Conservation (phyloP, 225 moss, liverwort and hornwort species). For the Polytrichum commune region DNA sequence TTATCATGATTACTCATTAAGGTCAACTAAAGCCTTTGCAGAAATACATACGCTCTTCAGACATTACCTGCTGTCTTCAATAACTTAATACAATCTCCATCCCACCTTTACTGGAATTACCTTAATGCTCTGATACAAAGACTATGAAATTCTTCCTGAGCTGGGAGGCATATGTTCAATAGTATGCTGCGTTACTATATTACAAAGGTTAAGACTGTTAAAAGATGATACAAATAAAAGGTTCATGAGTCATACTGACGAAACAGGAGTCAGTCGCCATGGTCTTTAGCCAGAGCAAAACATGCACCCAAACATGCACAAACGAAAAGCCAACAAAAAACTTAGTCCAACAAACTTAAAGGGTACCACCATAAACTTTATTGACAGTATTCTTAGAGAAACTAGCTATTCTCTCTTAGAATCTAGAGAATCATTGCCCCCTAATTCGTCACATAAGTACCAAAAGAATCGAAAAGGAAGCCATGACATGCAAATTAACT, state of each 20-base stretch:
- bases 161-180: neutral
- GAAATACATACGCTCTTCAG: neutral
- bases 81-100: neutral
- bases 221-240: neutral
- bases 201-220: no score
- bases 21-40: neutral
- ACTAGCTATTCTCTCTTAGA: neutral
- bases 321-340: constrained; percentile 8
- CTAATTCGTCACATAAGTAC: neutral
- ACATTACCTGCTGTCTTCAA: neutral
- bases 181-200: no score
- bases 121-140: neutral
- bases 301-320: constrained; percentile 22
- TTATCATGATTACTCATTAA: neutral
- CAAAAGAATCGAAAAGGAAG: neutral
- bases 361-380: neutral
- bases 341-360: constrained; percentile 7
- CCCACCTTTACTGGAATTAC: neutral
- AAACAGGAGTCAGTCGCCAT: constrained; percentile 58
- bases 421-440: neutral
- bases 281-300: constrained; percentile 35
- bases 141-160: neutral
- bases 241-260: constrained; percentile 31
- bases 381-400: constrained; percentile 4
- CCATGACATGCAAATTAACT: neutral